phyloP scores from a whole-genome alignment of 2,329 filamentous ascomycete genomes.

The Stemphylium vesicarium region DNA sequence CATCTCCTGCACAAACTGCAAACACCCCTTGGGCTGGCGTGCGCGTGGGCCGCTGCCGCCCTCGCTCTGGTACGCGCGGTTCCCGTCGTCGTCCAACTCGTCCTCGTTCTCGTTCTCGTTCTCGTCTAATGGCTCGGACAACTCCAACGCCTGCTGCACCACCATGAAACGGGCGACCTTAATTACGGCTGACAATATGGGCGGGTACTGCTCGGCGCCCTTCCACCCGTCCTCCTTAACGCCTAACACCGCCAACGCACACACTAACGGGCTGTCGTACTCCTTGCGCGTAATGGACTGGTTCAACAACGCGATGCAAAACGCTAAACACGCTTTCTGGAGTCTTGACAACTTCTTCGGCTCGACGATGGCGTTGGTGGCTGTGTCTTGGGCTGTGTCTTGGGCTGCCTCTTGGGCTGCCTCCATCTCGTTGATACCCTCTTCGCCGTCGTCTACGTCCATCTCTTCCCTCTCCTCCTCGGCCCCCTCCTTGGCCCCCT shows the following conservation, averaged over 20 bases:
- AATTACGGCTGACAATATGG: slow-evolving; percentile 25
- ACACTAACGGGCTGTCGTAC: slow-evolving; percentile 28
- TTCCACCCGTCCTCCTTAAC: slow-evolving; percentile 5
- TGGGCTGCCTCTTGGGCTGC: neutral
- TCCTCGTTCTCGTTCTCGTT: neutral
- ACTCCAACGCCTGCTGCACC: slow-evolving; percentile 24
- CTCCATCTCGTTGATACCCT: no score
- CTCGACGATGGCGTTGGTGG: no score
- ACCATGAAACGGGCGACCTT: slow-evolving; percentile 28
- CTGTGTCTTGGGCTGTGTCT: neutral
- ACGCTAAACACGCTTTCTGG: no score
- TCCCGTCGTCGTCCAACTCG: no score
- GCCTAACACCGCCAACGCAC: slow-evolving; percentile 26
- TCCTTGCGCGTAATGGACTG: slow-evolving; percentile 17
- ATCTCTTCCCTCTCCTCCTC: no score
- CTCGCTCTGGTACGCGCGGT: no score
- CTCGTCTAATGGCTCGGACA: neutral
- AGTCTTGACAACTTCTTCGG: no score
- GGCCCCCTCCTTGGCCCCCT: no score
- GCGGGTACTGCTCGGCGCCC: slow-evolving; percentile 21
- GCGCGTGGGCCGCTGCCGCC: neutral
- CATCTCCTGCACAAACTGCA: slow-evolving; percentile 22
- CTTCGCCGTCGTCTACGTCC: neutral
- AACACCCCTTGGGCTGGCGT: slow-evolving; percentile 14
- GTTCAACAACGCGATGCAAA: slow-evolving; percentile 22